These are phyloP conservation scores for Inga oerstediana DNA, from an alignment of 306 rosid genomes.

Conservation along the genomic window DNA sequence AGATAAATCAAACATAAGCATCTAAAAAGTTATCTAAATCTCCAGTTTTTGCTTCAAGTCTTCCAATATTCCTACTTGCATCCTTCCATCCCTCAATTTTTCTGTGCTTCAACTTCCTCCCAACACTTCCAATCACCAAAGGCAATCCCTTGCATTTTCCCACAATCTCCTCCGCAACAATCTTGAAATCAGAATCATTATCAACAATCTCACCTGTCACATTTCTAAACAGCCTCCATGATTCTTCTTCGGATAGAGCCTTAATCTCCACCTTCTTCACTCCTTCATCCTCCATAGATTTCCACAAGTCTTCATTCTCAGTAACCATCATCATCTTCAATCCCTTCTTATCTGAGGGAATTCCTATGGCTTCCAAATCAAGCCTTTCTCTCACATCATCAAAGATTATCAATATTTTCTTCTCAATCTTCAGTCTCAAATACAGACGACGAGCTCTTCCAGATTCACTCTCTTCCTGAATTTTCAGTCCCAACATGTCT, in stretches of 20 bases:
- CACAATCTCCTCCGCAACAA: slow-evolving; percentile 5
- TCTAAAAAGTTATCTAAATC: not conserved
- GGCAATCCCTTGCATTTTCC: slow-evolving; percentile 18
- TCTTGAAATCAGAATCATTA: not conserved
- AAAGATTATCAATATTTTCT: slow-evolving; percentile 7
- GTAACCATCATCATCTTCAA: slow-evolving; percentile 14
- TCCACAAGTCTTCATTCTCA: not conserved
- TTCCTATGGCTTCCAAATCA: slow-evolving; percentile 13
- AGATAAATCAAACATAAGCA: not conserved
- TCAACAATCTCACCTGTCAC: slow-evolving; percentile 17
- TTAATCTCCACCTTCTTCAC: not conserved
- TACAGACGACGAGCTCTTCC: slow-evolving; percentile 24
- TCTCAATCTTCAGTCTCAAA: slow-evolving; percentile 6
- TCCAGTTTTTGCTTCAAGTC: not conserved
- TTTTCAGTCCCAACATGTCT: slow-evolving; percentile 14
- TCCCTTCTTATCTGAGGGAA: not conserved
- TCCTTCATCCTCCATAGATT: not conserved
- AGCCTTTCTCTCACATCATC: slow-evolving; percentile 15
- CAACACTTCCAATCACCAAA: not conserved
- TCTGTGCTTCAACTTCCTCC: not conserved
- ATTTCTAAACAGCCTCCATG: not conserved
- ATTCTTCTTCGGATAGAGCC: slow-evolving; percentile 1
- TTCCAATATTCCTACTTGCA: not conserved
- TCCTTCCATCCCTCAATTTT: slow-evolving; percentile 14
- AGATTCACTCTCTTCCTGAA: not conserved